Evolutionary conservation across 176 grass and related monocot species (phyloP).

Genomic region (Carex pumila): DNA sequence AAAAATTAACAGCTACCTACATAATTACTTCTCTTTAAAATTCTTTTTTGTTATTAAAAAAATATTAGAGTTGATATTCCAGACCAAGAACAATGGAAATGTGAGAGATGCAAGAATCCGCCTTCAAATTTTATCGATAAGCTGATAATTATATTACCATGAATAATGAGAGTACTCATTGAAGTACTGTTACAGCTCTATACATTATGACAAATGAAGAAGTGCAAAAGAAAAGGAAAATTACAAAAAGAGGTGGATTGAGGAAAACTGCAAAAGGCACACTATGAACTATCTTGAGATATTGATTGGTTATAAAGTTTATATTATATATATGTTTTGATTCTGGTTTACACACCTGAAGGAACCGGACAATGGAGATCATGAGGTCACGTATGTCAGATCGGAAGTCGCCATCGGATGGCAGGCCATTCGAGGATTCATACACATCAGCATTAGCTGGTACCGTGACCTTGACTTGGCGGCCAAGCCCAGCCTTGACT

Average conservation of each 20-base stretch:
- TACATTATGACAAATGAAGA: neutral
- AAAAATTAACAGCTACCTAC: neutral
- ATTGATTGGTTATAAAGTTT: neutral
- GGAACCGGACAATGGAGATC: conserved; percentile 60
- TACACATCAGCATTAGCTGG: conserved; percentile 97
- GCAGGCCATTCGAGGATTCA: conserved; percentile 38
- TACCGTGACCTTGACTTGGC: conserved; percentile 67
- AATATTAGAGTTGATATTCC: neutral
- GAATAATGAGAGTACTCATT: neutral
- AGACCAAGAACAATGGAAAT: too few relatives aligned
- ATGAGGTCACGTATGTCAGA: conserved; percentile 63
- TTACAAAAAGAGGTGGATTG: neutral
- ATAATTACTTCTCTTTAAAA: neutral
- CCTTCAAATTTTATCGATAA: neutral
- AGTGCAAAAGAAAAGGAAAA: neutral
- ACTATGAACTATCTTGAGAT: neutral
- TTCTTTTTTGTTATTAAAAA: neutral
- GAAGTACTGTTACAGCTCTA: neutral
- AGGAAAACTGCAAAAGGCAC: neutral
- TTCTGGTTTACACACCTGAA: conserved; percentile 25
- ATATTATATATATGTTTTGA: neutral
- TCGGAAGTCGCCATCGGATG: conserved; percentile 71
- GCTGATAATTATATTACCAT: neutral
- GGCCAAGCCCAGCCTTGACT: conserved; percentile 61
- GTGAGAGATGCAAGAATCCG: neutral